phyloP scores from a whole-genome alignment of 129 eudicot species.

The Helianthus tuberosus region DNA sequence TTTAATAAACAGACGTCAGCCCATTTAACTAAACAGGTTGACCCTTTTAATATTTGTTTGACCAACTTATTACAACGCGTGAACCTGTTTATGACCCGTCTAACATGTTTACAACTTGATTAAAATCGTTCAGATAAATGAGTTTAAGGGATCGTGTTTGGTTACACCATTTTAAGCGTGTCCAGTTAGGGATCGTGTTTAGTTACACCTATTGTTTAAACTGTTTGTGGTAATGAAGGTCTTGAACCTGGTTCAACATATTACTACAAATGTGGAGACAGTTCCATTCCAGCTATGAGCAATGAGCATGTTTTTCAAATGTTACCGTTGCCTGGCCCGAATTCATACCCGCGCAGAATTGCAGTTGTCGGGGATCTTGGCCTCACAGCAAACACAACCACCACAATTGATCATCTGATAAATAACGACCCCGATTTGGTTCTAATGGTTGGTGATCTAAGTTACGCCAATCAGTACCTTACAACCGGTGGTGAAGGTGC shows the following conservation, averaged over 20 bases:
- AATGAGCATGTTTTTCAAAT: conserved; percentile 61
- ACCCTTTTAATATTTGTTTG: no score
- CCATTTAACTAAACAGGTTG: no score
- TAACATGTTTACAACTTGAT: no score
- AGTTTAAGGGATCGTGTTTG: no score
- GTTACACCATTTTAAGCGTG: no score
- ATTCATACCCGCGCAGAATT: conserved; percentile 62
- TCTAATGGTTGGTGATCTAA: conserved; percentile 84
- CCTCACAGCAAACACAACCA: conserved; percentile 77
- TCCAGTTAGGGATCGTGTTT: no score
- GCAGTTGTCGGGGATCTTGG: conserved; percentile 91
- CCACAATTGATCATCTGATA: conserved; percentile 73
- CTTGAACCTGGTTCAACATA: conserved; percentile 77
- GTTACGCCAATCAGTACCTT: conserved; percentile 82
- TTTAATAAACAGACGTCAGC: no score
- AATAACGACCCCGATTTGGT: conserved; percentile 70
- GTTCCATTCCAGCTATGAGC: conserved; percentile 79
- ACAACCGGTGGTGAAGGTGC: conserved; percentile 92
- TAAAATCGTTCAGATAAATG: no score
- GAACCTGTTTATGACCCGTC: no score
- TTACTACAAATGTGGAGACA: conserved; percentile 90
- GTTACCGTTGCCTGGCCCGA: conserved; percentile 53
- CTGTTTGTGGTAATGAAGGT: conserved; percentile 41
- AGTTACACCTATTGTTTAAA: no score
- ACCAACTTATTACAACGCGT: no score